Conservation (phyloP, 352 stramenopile genomes). For the Phytophthora agathidicida region DNA sequence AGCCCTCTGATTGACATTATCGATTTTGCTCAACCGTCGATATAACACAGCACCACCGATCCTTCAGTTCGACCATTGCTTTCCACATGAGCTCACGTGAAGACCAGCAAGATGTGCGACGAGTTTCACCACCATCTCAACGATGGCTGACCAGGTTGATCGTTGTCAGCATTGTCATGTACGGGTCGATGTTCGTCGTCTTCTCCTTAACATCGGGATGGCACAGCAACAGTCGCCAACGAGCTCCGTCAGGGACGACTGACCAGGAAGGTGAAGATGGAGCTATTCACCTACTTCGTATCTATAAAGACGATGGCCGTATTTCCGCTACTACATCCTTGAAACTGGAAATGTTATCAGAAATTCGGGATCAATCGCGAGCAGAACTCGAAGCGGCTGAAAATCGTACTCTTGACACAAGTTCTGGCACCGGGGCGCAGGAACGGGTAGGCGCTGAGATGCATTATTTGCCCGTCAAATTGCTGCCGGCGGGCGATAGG, state of each 20-base stretch:
- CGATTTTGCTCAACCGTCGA: no score
- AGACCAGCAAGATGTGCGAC: not conserved
- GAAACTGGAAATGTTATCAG: not conserved
- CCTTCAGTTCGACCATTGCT: not conserved
- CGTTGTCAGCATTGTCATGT: slow-evolving; percentile 15
- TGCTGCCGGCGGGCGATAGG: slow-evolving; percentile 22
- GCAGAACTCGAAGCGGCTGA: no score
- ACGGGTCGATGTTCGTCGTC: slow-evolving; percentile 8
- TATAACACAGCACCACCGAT: no score
- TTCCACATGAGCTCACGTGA: not conserved
- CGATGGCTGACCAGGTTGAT: slow-evolving; percentile 14
- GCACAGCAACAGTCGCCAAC: not conserved
- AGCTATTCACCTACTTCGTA: slow-evolving; percentile 11
- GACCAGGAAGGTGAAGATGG: not conserved
- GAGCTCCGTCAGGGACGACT: not conserved
- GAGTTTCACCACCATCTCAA: slow-evolving; percentile 4
- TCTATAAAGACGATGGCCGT: not conserved
- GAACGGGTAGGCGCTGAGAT: slow-evolving; percentile 9
- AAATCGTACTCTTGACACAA: no score
- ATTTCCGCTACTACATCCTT: not conserved
- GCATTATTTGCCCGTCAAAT: slow-evolving; percentile 30
- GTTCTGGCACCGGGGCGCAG: not conserved
- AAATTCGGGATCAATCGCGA: not conserved
- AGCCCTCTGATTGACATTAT: no score
- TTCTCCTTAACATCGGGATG: not conserved